These are phyloP conservation scores for Lachnellula subtilissima DNA, from an alignment of 2,329 filamentous ascomycete genomes.

Conservation along the genomic window DNA sequence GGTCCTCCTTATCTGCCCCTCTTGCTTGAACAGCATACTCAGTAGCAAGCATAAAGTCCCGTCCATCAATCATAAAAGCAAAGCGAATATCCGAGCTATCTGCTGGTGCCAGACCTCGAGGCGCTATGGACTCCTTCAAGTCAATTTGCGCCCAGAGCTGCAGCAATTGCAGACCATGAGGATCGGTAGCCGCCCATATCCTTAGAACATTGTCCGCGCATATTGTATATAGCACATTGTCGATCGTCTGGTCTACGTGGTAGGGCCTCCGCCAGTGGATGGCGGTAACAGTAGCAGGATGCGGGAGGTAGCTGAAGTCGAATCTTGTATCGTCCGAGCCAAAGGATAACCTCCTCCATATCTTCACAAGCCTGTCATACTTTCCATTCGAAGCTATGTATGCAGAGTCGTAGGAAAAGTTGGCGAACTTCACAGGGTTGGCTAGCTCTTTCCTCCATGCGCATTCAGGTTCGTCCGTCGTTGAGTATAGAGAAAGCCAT, in stretches of 20 bases:
- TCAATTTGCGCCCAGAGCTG: constrained; percentile 79
- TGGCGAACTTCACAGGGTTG: constrained; percentile 66
- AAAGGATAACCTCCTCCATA: constrained; percentile 86
- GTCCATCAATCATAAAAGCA: constrained; percentile 77
- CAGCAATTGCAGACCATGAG: constrained; percentile 65
- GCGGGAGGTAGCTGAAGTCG: constrained; percentile 85
- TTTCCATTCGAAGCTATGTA: constrained; percentile 77
- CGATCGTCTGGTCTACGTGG: constrained; percentile 70
- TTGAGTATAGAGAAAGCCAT: constrained; percentile 63
- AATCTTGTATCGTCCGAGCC: constrained; percentile 79
- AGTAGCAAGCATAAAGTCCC: constrained; percentile 72
- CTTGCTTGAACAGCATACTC: constrained; percentile 66
- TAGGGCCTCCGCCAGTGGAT: constrained; percentile 81
- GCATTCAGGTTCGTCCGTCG: constrained; percentile 43
- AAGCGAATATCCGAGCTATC: constrained; percentile 46
- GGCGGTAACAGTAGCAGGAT: constrained; percentile 73
- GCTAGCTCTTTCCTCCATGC: constrained; percentile 75
- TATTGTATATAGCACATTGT: constrained; percentile 87
- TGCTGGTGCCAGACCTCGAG: constrained; percentile 14
- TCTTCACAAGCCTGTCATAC: constrained; percentile 80
- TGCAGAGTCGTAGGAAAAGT: constrained; percentile 79
- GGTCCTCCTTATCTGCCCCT: constrained; percentile 49
- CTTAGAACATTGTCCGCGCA: constrained; percentile 76
- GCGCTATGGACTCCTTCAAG: constrained; percentile 63
- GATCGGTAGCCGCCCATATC: constrained; percentile 77